These are phyloP conservation scores for Helotiales sp. DNA, from an alignment of 2,329 filamentous ascomycete genomes.

Conservation along the genomic window DNA sequence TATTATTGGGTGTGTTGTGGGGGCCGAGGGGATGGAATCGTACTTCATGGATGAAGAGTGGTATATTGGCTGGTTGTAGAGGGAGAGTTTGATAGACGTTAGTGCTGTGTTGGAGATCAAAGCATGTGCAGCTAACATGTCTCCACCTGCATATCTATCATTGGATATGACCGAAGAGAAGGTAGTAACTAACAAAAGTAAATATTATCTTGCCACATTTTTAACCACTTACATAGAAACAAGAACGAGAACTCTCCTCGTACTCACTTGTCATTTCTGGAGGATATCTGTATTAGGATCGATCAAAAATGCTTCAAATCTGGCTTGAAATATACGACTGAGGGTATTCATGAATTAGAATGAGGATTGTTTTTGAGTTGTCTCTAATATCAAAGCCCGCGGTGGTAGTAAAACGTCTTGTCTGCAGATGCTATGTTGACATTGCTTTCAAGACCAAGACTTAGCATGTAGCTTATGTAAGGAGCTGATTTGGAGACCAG, in stretches of 20 bases:
- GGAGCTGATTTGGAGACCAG: neutral
- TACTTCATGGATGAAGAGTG: conserved; percentile 52
- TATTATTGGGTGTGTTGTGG: neutral
- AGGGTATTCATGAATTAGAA: conserved; percentile 53
- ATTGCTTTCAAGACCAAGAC: conserved; percentile 28
- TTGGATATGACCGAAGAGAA: neutral
- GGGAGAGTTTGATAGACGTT: conserved; percentile 44
- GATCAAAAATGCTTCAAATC: too few species aligned
- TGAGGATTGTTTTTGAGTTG: conserved; percentile 42
- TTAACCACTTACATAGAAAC: too few species aligned
- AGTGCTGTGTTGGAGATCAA: neutral
- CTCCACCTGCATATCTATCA: conserved; percentile 30
- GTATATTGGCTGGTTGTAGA: conserved; percentile 46
- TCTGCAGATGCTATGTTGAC: conserved; percentile 15
- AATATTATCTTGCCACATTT: too few species aligned
- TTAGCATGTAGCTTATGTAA: conserved; percentile 27
- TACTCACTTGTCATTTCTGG: too few species aligned
- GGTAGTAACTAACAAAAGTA: too few species aligned
- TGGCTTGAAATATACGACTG: conserved; percentile 44
- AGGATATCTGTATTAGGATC: too few species aligned
- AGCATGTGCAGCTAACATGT: conserved; percentile 16
- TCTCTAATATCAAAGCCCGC: conserved; percentile 27
- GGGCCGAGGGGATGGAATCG: neutral
- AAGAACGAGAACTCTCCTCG: too few species aligned
- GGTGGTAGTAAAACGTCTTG: conserved; percentile 28